Evolutionary conservation across 805 yeast species (phyloP).

Genomic region (Lachancea mirantina): DNA sequence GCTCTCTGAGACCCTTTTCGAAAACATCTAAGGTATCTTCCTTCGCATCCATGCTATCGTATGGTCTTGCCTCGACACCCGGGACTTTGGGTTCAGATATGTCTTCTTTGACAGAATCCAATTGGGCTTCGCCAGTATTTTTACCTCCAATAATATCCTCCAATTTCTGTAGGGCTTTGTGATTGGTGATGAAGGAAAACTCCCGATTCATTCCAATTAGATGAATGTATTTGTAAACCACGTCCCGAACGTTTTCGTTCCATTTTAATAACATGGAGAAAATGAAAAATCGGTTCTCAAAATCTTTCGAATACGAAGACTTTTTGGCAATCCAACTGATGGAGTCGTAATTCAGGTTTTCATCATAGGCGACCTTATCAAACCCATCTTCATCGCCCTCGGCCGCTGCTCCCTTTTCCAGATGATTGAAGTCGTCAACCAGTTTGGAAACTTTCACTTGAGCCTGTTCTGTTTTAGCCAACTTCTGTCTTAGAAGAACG

Average conservation of each 20-base stretch:
- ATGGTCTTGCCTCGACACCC: slow-evolving; percentile 1
- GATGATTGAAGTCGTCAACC: slow-evolving; percentile 16
- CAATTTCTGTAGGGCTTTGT: slow-evolving; percentile 43
- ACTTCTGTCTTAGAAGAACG: neutral
- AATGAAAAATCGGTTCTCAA: slow-evolving; percentile 57
- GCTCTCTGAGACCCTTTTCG: slow-evolving; percentile 43
- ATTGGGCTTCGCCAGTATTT: neutral
- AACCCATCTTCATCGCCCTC: slow-evolving; percentile 2
- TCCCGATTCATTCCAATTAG: slow-evolving; percentile 41
- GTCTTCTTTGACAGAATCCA: slow-evolving; percentile 2
- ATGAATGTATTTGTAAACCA: slow-evolving; percentile 52
- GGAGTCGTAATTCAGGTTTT: slow-evolving; percentile 35
- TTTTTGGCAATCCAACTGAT: slow-evolving; percentile 19
- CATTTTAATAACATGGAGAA: slow-evolving; percentile 72
- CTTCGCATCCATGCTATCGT: slow-evolving; percentile 4
- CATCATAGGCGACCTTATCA: slow-evolving; percentile 34
- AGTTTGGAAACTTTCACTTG: slow-evolving; percentile 15
- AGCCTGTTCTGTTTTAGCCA: slow-evolving; percentile 10
- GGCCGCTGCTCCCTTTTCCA: slow-evolving; percentile 3
- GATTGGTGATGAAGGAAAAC: slow-evolving; percentile 36
- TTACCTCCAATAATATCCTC: slow-evolving; percentile 40
- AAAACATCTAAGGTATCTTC: slow-evolving; percentile 28
- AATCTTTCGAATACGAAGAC: slow-evolving; percentile 13
- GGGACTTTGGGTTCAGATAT: neutral
- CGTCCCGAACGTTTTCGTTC: slow-evolving; percentile 64